These are phyloP conservation scores for Podaxis carcinomalis DNA, from an alignment of 768 basidiomycete species.

Conservation along the genomic window DNA sequence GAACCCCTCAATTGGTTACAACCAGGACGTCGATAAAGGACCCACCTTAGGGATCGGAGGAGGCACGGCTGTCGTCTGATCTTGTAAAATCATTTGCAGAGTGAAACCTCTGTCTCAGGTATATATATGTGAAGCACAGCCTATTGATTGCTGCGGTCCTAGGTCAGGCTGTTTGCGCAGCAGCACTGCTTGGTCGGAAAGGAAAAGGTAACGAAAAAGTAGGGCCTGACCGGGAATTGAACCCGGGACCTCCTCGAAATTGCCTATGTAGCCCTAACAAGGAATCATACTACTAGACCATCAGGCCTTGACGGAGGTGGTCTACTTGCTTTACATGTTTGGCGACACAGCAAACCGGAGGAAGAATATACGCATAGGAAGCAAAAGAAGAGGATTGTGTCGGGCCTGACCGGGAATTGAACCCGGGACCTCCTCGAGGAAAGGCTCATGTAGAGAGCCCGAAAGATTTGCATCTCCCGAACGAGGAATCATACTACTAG, in stretches of 20 bases:
- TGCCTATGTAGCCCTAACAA: conserved; percentile 40
- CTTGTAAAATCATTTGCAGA: conserved; percentile 10
- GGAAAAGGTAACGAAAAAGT: background rate
- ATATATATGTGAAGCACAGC: background rate
- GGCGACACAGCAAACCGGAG: too few species aligned
- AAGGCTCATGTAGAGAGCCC: conserved; percentile 10
- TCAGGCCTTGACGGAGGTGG: background rate
- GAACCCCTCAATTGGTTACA: background rate
- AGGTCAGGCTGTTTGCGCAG: background rate
- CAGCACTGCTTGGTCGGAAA: background rate
- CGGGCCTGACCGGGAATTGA: conserved; percentile 64
- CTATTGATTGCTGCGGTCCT: background rate
- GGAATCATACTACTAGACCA: conserved; percentile 60
- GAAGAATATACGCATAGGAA: background rate
- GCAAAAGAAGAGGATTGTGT: background rate
- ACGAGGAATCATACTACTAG: conserved; percentile 68
- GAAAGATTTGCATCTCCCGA: conserved; percentile 29
- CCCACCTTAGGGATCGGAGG: background rate
- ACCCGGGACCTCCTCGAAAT: conserved; percentile 78
- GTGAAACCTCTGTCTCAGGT: background rate
- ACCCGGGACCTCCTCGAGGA: conserved; percentile 71
- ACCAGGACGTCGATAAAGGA: background rate
- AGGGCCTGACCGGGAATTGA: conserved; percentile 82
- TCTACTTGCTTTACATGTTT: background rate
- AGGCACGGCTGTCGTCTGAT: background rate